Base-by-base conservation (phyloP, 805 yeast genomes). In the Pichia nakasei region DNA sequence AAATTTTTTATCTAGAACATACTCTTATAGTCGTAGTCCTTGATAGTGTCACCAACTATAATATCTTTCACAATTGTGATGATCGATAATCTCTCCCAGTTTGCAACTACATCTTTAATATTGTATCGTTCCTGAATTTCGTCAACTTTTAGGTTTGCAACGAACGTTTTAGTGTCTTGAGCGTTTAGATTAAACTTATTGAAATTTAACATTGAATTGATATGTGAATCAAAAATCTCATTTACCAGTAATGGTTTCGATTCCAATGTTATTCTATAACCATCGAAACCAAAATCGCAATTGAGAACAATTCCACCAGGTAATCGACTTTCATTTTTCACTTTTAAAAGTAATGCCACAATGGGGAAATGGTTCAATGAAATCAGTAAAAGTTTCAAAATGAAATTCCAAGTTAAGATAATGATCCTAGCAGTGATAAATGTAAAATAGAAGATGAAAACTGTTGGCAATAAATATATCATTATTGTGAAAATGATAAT, bases 401-500 rank as follows among this genome's bases (percentile, higher is more conserved):
- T 41, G 18, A 81, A 78, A 32, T 75, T 65, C 1, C 70, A 41
- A 3, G 67, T 44, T 35, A 85, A 63, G 4, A 77, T 68, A 0
- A 69, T 49, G 31, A 87, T 55, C 43, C 88, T 68, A 5, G 80
- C 66, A 0, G 71, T 48, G 6, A 85, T 82, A 61, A 88, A 91
- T 20, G 81, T 75, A 17, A 79, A 52, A 57, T 93, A 93, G 58
- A 89, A 93, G 13, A 93, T 93, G 52, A 81, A 59, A 2, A 87
- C 82, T 0, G 99, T 93, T 1, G 98, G 98, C 40, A 88, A 61
- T 29, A 94, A 66, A 52, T 88, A 85, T 0, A 83, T 64, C 42
- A 85, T 65, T 15, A 89, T 77, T 39, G 91, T 86, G 63, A 93
- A 93, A 17, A 91, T 62, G 45, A 93, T 70, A 3, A 96, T 93